Evolutionary conservation across 2,329 filamentous ascomycete species (phyloP), one percentile per base, ranked within the genome.

Genomic region (Ilyonectria destructans): DNA sequence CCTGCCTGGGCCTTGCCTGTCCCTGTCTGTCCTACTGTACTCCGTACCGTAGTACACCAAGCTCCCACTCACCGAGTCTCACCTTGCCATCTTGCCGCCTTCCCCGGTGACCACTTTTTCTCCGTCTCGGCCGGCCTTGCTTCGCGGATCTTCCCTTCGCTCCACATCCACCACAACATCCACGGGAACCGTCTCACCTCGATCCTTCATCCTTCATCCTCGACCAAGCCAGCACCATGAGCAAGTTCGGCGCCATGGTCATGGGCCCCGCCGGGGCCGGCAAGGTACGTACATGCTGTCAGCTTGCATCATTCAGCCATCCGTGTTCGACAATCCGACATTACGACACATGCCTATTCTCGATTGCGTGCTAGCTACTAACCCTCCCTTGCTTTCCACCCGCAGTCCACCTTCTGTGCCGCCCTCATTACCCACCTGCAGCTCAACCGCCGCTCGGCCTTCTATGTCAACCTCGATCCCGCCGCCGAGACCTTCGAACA

Each of bases 381-480:
- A 70, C 55, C 31, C 52, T 62, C 67, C 13, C 13, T 67, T 17
- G 61, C 29, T 8, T 35, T n/a, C 31, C 21, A 33, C 31, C 43
- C n/a, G 45, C 72, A 94, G 89, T 97, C 95, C 31, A 99, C 96
- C 69, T 99, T 99, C 82, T 98, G 95, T 86, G 92, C 93, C 66
- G 90, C 94, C 74, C 89, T 99, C 76, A 98, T 98, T 80, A 95
- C 96, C 68, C 94, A 98, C 78, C 91, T 98, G 29, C 91, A 94
- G 76, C 93, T 95, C 79, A 95, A 94, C 82, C 93, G 94, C 63
- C 93, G 95, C n/a, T 97, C 95, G 57, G 93, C 93, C 82, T 97
- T 97, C 87, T 99, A 98, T 83, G 92, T 99, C 80, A 99, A 99
- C 84, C 94, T 99, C 77, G 96, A 99, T 81, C 96, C 96, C 7